Percentiles rank a stretch among this genome's conserved stretches.
Evolutionary conservation across 345 rosid genomes (phyloP).

Genomic region (Lepidium africanum): DNA sequence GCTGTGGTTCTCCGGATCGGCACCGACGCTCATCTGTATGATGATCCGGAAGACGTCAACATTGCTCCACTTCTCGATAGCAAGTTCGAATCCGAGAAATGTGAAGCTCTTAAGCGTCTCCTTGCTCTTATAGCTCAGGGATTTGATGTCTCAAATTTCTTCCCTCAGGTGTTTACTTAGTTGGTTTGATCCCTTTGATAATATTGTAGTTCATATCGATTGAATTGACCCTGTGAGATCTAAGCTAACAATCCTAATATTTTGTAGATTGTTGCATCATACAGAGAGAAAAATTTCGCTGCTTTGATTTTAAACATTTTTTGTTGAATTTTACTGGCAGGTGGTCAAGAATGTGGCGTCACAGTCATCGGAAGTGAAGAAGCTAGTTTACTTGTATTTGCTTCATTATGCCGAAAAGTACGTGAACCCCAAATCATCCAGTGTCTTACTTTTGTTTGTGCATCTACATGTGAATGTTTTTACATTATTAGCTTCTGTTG

Average conservation of each 20-base stretch:
- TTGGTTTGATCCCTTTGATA: neutral
- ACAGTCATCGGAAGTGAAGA: conserved; percentile 91
- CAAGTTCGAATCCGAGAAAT: conserved; percentile 89
- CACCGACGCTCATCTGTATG: conserved; percentile 94
- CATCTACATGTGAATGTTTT: neutral
- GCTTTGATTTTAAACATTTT: neutral
- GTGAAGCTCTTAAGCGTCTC: conserved; percentile 92
- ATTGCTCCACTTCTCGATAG: conserved; percentile 81
- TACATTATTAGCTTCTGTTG: neutral
- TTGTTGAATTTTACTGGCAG: conserved; percentile 30
- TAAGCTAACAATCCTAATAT: neutral
- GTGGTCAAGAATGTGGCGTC: conserved; percentile 96
- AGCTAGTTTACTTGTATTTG: conserved; percentile 88
- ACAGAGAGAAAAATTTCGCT: neutral
- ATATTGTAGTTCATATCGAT: neutral
- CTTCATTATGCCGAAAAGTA: conserved; percentile 96
- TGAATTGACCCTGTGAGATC: neutral
- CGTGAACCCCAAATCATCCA: conserved; percentile 3
- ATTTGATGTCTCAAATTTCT: conserved; percentile 91
- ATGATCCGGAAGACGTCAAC: conserved; percentile 89
- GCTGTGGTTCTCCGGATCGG: conserved; percentile 80
- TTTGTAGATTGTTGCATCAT: neutral
- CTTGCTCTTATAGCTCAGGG: conserved; percentile 96
- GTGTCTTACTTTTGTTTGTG: neutral
- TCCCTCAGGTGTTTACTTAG: conserved; percentile 61